Evolutionary conservation across 2,329 filamentous ascomycete genomes (phyloP).

Genomic region (Raffaelea ambrosiae): DNA sequence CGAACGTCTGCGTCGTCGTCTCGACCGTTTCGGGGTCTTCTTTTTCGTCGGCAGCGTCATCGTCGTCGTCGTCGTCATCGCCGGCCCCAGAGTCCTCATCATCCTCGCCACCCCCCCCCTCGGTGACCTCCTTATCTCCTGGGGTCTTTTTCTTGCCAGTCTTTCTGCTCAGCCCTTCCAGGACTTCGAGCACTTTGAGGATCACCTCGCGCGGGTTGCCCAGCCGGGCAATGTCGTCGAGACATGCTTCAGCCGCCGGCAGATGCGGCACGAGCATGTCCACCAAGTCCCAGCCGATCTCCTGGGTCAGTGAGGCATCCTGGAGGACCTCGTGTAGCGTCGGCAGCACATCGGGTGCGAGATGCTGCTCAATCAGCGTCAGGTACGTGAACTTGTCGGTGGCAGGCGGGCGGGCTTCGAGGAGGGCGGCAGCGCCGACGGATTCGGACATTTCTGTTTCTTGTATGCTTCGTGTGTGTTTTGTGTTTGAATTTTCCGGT

Average conservation of each 20-base stretch:
- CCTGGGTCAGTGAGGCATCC: constrained; percentile 61
- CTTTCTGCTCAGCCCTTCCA: constrained; percentile 42
- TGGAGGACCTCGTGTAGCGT: constrained; percentile 49
- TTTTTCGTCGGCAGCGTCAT: constrained; percentile 16
- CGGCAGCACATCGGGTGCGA: constrained; percentile 58
- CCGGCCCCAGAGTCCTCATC: constrained; percentile 22
- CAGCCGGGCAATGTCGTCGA: constrained; percentile 65
- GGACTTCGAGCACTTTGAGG: constrained; percentile 66
- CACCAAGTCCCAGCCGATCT: constrained; percentile 80
- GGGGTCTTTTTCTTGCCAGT: constrained; percentile 33
- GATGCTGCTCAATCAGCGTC: constrained; percentile 66
- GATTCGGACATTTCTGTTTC: too few relatives aligned
- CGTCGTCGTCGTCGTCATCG: constrained; percentile 17
- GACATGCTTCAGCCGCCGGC: constrained; percentile 58
- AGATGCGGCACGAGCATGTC: constrained; percentile 63
- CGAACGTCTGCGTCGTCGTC: constrained; percentile 11
- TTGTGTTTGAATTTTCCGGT: neutral
- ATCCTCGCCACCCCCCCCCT: constrained; percentile 15
- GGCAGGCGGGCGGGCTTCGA: constrained; percentile 40
- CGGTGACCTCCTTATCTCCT: neutral
- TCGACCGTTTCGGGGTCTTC: constrained; percentile 15
- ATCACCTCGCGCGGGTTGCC: constrained; percentile 78
- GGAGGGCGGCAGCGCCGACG: constrained; percentile 23
- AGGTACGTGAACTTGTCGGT: constrained; percentile 68
- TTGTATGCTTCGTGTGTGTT: neutral